Base-by-base conservation (phyloP, 202 grass and related monocot species). In the Miscanthus sacchariflorus region DNA sequence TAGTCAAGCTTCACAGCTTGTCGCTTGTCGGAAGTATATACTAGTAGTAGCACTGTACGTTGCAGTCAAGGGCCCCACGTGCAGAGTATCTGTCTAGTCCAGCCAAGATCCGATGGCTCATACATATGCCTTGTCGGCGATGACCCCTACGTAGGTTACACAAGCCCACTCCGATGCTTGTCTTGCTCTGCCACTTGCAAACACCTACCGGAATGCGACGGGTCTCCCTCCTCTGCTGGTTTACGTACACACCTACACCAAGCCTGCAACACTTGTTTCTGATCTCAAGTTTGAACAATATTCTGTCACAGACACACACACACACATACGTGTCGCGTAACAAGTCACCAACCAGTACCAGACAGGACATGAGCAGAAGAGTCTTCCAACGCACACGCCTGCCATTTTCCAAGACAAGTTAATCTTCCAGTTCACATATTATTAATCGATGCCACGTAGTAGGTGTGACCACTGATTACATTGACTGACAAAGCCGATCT, bases 31-130 rank as follows among this genome's bases (percentile, higher is more conserved):
- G 12, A 9, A 28, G n/a, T 46, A 45, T 18, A 5, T 15, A 1
- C 19, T 15, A 40, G 59, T 15, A 40, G 59, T 15, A 43, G 45
- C 33, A 66, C 69, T 36, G 25, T 21, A 54, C 17, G 4, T 50
- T 36, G 27, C 65, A 45, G 50, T 80, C 44, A 68, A 39, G 76
- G 68, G 24, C 5, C 73, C 73, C 28, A 30, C 24, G 36, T 48
- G 80, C 10, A 33, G 9, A 27, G 56, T 21, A 40, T 27, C 2
- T 24, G 11, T 25, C 1, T 17, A 64, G 42, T 44, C 59, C 19
- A 66, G 61, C 54, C 74, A 85, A 82, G 81, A 84, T 64, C 85
- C 12, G 18, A 27, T 50, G 63, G 14, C 2, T 69, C 70, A 8
- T 42, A 7, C 49, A 52, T 52, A 88, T 66, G 58, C 3, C 17